A percentile compares a stretch with the other conserved stretches of the same genome.
These are phyloP conservation scores for Gillenia trifoliata DNA, from an alignment of 306 rosid species.

Conservation along the genomic window DNA sequence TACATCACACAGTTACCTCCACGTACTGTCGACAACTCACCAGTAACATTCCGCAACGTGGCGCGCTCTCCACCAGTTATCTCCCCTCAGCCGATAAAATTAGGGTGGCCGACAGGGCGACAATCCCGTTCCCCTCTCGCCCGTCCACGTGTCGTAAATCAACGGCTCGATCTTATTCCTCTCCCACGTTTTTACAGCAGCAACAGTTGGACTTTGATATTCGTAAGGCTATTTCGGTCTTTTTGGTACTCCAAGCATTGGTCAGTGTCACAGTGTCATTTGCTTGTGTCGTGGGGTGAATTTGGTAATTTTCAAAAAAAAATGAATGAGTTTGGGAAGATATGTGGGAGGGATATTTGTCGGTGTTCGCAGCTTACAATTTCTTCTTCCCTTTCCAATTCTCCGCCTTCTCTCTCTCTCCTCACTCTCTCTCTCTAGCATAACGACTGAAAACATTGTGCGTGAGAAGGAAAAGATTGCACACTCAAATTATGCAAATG, in stretches of 20 bases:
- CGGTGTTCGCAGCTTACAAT: conserved; percentile 26
- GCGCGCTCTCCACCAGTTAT: conserved; percentile 15
- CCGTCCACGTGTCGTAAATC: conserved; percentile 40
- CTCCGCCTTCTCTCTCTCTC: not conserved
- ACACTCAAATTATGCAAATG: not conserved
- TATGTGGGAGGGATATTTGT: conserved; percentile 48
- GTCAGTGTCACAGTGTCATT: conserved; percentile 6
- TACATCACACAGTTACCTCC: conserved; percentile 13
- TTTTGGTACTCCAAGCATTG: not conserved
- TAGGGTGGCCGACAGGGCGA: conserved; percentile 60
- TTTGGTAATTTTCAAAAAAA: conserved; percentile 12
- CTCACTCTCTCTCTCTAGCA: conserved; percentile 4
- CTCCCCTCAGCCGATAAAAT: not conserved
- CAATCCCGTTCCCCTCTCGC: conserved; percentile 20
- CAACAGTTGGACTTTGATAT: not conserved
- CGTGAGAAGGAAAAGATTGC: not conserved
- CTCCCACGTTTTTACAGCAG: not conserved
- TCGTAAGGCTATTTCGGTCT: conserved; percentile 14
- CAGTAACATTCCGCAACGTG: conserved; percentile 39
- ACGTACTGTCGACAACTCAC: conserved; percentile 4
- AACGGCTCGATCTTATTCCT: conserved; percentile 7
- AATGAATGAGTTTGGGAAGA: conserved; percentile 18
- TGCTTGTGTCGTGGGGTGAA: not conserved
- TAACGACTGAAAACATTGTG: not conserved
- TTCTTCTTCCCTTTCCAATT: not conserved